phyloP scores from a whole-genome alignment of 1,139 yeast species.

The Taphrina deformans region DNA sequence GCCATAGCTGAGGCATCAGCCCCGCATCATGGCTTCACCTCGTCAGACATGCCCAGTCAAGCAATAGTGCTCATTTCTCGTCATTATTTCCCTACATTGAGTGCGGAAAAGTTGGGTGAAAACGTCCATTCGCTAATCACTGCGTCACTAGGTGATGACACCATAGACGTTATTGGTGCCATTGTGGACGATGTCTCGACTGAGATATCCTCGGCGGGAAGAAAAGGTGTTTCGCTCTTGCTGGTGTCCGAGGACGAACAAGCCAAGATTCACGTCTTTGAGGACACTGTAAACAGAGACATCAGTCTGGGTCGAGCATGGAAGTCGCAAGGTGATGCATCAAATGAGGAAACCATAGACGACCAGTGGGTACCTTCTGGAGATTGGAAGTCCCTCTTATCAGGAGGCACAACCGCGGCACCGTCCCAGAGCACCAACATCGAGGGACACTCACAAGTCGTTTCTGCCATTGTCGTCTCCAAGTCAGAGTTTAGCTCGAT shows the following conservation, averaged over 20 bases:
- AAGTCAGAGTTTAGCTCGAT: slow-evolving; percentile 18
- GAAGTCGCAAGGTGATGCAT: slow-evolving; percentile 22
- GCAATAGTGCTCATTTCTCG: slow-evolving; percentile 24
- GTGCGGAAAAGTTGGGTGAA: slow-evolving; percentile 1
- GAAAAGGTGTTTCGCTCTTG: slow-evolving; percentile 21
- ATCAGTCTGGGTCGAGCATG: slow-evolving; percentile 33
- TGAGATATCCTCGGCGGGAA: background rate
- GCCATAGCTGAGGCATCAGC: slow-evolving; percentile 27
- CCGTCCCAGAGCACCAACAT: background rate
- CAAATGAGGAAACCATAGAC: background rate
- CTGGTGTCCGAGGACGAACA: slow-evolving; percentile 28
- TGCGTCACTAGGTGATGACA: slow-evolving; percentile 19
- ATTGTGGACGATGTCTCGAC: slow-evolving; percentile 20
- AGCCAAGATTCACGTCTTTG: slow-evolving; percentile 9
- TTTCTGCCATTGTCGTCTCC: slow-evolving; percentile 34
- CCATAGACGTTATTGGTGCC: slow-evolving; percentile 12
- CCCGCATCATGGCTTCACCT: slow-evolving; percentile 29
- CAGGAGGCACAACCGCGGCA: background rate
- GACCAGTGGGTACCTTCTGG: slow-evolving; percentile 18
- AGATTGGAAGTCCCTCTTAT: slow-evolving; percentile 21
- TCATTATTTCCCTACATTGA: slow-evolving; percentile 5
- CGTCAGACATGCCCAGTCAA: slow-evolving; percentile 28
- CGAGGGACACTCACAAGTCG: background rate
- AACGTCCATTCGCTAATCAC: background rate
- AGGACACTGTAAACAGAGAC: slow-evolving; percentile 15